Evolutionary conservation across 1,139 yeast genomes (phyloP), one percentile per base, ranked within the genome.

Genomic region (Blastobotrys malaysiensis): DNA sequence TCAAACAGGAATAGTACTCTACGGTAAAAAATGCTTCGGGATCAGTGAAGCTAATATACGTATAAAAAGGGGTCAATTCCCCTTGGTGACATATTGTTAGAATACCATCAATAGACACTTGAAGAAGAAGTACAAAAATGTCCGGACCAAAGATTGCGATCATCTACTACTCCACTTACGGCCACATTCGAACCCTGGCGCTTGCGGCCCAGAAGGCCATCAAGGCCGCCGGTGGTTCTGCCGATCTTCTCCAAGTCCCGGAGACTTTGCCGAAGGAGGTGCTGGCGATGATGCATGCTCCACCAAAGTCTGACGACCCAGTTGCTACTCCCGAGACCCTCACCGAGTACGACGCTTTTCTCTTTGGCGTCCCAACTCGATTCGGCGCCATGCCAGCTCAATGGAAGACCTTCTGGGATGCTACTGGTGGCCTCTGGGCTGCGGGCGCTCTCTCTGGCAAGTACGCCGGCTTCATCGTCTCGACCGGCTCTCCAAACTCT

Each of bases 321-420:
- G 70, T 78, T 59, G 82, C 83, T 45, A 71, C 78, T 21, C 67
- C 66, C 47, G 81, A 77, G 59, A 82, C 82, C 22, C 74, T 82
- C 65, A 65, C 67, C 16, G 69, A 73, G 53, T 81, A 80, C 69
- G 86, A 83, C 63, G 85, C 83, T 27, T 80, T 79, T 71, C 62
- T 83, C 57, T 79, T 83, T 57, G 88, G 88, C 62, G 69, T 82
- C 54, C 87, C 88, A 59, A 81, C 87, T 55, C 76, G 87, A 64
- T 83, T 67, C 65, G 87, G 87, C 63, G 77, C 75, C 67, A 73
- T 77, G 67, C 86, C 87, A 46, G 81, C 82, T 49, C 87, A 83
- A 71, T 80, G 81, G 78, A 79, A 80, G 65, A 69, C 82, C 4
- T 82, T 81, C 73, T 80, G 83, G 83, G 86, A 81, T 64, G 68